These are phyloP conservation scores for Pythium insidiosum DNA, from an alignment of 352 stramenopile species.

Conservation along the genomic window DNA sequence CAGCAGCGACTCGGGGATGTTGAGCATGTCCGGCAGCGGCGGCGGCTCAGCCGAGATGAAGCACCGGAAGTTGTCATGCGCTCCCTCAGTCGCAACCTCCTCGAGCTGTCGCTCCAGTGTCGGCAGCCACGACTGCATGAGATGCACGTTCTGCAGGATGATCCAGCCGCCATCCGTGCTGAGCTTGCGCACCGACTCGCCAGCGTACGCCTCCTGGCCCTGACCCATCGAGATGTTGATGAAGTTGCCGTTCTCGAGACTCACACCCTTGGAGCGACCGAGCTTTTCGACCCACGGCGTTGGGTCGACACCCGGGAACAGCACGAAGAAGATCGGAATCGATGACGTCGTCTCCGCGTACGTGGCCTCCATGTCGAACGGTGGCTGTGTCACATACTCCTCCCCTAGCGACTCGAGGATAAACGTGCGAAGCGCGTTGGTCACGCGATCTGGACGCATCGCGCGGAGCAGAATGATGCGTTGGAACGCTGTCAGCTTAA, in stretches of 20 bases:
- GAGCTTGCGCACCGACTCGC: slow-evolving; percentile 86
- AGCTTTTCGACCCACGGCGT: slow-evolving; percentile 94
- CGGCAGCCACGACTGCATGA: slow-evolving; percentile 96
- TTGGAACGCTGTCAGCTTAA: slow-evolving; percentile 75
- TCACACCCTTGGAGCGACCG: slow-evolving; percentile 82
- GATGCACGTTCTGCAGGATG: slow-evolving; percentile 93
- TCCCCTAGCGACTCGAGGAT: slow-evolving; percentile 87
- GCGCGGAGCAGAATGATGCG: slow-evolving; percentile 87
- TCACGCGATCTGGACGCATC: slow-evolving; percentile 93
- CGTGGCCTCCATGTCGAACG: slow-evolving; percentile 89
- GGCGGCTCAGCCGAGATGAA: slow-evolving; percentile 95
- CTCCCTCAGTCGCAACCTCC: slow-evolving; percentile 79
- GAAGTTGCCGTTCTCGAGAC: slow-evolving; percentile 91
- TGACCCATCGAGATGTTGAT: slow-evolving; percentile 94
- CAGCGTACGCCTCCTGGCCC: slow-evolving; percentile 91
- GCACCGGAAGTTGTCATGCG: slow-evolving; percentile 92
- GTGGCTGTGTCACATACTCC: slow-evolving; percentile 87
- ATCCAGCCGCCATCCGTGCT: slow-evolving; percentile 92
- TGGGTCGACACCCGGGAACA: slow-evolving; percentile 93
- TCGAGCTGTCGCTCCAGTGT: slow-evolving; percentile 91
- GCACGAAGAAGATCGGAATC: slow-evolving; percentile 94
- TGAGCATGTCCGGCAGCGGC: slow-evolving; percentile 90
- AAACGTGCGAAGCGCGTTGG: slow-evolving; percentile 88
- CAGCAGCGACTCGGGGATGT: slow-evolving; percentile 95
- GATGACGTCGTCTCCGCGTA: slow-evolving; percentile 88